These are phyloP conservation scores for Cymbidium sinense DNA, from an alignment of 106 monocot genomes.

Conservation along the genomic window DNA sequence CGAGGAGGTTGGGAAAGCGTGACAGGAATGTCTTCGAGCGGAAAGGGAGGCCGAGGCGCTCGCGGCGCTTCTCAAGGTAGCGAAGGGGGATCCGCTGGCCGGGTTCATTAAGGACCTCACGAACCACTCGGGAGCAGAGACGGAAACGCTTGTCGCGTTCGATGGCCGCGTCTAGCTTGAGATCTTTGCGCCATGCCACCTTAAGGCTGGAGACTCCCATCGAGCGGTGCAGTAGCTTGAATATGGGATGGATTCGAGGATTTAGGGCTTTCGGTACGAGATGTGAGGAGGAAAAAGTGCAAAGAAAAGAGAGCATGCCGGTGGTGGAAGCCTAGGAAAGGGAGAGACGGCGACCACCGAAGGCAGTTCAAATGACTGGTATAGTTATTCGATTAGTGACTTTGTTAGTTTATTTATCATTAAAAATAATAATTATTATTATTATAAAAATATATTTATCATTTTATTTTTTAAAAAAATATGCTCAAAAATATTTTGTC, in stretches of 20 bases:
- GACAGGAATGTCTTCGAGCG: constrained; percentile 50
- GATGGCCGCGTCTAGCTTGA: constrained; percentile 58
- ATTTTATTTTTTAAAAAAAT: too few relatives aligned
- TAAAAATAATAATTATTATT: too few relatives aligned
- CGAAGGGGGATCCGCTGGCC: constrained; percentile 47
- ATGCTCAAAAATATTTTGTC: too few relatives aligned
- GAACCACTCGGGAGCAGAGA: constrained; percentile 66
- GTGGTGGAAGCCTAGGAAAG: too few relatives aligned
- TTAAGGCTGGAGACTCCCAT: constrained; percentile 54
- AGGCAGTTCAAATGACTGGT: too few relatives aligned
- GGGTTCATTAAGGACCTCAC: constrained; percentile 69
- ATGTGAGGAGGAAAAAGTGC: not conserved
- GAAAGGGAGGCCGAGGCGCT: constrained; percentile 55
- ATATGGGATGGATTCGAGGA: not conserved
- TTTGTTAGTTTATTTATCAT: too few relatives aligned
- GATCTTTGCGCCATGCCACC: constrained; percentile 70
- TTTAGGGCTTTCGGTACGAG: constrained; percentile 3
- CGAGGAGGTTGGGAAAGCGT: constrained; percentile 62
- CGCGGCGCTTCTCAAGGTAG: constrained; percentile 84
- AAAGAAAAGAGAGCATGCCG: too few relatives aligned
- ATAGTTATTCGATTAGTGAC: too few relatives aligned
- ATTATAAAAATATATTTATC: too few relatives aligned
- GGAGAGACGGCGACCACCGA: too few relatives aligned
- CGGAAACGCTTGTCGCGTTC: constrained; percentile 58
- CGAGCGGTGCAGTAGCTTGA: not conserved